These are phyloP conservation scores for Russula griseocarnosa DNA, from an alignment of 768 basidiomycete genomes.

Conservation along the genomic window DNA sequence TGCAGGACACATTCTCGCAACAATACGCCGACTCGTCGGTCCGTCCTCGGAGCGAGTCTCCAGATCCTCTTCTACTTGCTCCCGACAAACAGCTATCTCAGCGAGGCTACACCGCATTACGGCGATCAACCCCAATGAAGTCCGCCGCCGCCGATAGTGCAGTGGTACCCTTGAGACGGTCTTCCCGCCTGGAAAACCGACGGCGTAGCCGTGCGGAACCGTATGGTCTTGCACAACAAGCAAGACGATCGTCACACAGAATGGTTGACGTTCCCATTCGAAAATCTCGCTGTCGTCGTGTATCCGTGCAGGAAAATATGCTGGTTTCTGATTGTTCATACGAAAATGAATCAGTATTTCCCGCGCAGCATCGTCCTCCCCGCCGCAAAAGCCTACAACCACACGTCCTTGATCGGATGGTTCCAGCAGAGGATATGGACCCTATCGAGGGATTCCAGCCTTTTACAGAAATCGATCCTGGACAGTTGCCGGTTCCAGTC, in stretches of 20 bases:
- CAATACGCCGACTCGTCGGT: background rate
- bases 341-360: constrained; percentile 8
- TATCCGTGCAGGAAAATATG: constrained; percentile 1
- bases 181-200: constrained; percentile 2
- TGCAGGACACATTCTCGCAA: background rate
- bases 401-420: constrained; percentile 14
- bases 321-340: background rate
- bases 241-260: constrained; percentile 9
- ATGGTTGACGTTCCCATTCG: background rate
- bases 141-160: background rate
- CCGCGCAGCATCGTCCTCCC: background rate
- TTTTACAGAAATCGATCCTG: constrained; percentile 17
- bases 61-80: constrained; percentile 13
- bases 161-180: constrained; percentile 11
- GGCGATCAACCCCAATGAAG: constrained; percentile 6
- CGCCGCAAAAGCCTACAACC: constrained; percentile 6
- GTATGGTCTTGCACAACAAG: background rate
- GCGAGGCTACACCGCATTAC: background rate
- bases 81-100: constrained; percentile 7
- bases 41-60: constrained; percentile 6
- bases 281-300: constrained; percentile 3
- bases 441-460: constrained; percentile 18
- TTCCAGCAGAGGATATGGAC: constrained; percentile 25
- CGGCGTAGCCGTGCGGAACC: background rate
- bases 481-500: constrained; percentile 7